A percentile compares a stretch with the other conserved stretches of the same genome.
Conservation (phyloP, 164 flowering plant species). For the Vitis rotundifolia region DNA sequence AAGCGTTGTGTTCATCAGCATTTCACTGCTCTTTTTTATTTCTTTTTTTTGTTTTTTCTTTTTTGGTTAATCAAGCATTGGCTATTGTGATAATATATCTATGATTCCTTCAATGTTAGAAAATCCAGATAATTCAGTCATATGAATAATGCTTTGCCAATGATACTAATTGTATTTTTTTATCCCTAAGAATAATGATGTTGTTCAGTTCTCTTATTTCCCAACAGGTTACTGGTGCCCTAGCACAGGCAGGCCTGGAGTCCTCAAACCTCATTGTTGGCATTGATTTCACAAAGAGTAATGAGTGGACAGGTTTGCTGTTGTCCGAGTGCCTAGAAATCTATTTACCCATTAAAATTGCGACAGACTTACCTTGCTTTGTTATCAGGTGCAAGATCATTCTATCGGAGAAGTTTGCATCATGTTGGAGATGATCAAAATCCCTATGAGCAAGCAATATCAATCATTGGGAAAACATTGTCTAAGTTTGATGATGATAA, state of each 20-base stretch:
- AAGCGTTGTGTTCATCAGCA: too few relatives aligned
- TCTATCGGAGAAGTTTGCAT: slow-evolving; percentile 52
- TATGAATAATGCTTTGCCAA: not conserved
- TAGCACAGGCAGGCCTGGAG: slow-evolving; percentile 80
- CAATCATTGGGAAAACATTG: slow-evolving; percentile 62
- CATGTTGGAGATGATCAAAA: slow-evolving; percentile 53
- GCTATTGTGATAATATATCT: not conserved
- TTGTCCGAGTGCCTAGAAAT: slow-evolving; percentile 3
- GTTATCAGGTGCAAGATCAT: slow-evolving; percentile 52
- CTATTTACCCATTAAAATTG: not conserved
- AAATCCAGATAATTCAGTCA: not conserved
- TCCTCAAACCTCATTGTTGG: slow-evolving; percentile 96
- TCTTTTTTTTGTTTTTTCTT: too few relatives aligned
- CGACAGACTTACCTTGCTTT: slow-evolving; percentile 13
- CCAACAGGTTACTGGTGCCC: slow-evolving; percentile 75
- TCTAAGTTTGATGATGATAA: slow-evolving; percentile 68
- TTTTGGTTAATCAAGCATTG: too few relatives aligned
- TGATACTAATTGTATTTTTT: not conserved
- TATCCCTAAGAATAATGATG: not conserved
- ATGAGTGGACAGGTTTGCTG: slow-evolving; percentile 88
- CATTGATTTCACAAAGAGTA: slow-evolving; percentile 94
- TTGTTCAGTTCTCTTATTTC: not conserved
- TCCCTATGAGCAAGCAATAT: slow-evolving; percentile 66
- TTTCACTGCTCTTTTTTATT: too few relatives aligned
- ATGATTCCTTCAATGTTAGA: not conserved